Conservation (phyloP, 2,329 filamentous ascomycete genomes). For the Thielaviopsis cerberus region DNA sequence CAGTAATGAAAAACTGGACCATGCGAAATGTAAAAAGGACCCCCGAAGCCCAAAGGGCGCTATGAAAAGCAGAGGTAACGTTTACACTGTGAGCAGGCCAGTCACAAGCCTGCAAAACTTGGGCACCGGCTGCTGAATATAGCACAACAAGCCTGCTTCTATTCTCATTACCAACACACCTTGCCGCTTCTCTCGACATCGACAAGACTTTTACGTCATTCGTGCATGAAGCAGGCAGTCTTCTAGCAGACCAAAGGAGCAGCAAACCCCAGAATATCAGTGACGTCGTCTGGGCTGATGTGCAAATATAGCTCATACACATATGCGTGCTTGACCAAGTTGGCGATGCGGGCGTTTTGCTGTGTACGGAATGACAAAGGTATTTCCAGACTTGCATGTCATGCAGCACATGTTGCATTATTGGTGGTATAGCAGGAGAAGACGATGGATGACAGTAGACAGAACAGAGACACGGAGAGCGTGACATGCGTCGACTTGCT, state of each 20-base stretch:
- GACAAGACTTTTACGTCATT: neutral
- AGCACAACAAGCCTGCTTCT: neutral
- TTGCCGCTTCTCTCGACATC: no score
- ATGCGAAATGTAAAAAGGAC: neutral
- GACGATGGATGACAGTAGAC: neutral
- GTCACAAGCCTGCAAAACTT: neutral
- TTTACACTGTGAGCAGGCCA: neutral
- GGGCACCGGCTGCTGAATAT: neutral
- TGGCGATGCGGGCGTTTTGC: neutral
- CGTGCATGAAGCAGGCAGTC: neutral
- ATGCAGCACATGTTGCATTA: neutral
- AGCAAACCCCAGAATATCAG: neutral
- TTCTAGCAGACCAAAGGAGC: neutral
- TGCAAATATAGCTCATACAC: neutral
- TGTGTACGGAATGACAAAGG: neutral
- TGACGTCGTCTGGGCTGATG: neutral
- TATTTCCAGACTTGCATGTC: neutral
- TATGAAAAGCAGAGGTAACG: neutral
- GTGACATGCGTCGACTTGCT: neutral
- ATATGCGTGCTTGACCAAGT: neutral
- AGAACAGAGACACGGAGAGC: neutral
- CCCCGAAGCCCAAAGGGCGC: neutral
- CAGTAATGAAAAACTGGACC: neutral
- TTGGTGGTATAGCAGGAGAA: neutral
- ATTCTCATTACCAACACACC: no score